Percentiles rank a stretch among this genome's conserved stretches.
Evolutionary conservation across 169 alveolate species (phyloP).

Genomic region (Plasmodium vivax): DNA sequence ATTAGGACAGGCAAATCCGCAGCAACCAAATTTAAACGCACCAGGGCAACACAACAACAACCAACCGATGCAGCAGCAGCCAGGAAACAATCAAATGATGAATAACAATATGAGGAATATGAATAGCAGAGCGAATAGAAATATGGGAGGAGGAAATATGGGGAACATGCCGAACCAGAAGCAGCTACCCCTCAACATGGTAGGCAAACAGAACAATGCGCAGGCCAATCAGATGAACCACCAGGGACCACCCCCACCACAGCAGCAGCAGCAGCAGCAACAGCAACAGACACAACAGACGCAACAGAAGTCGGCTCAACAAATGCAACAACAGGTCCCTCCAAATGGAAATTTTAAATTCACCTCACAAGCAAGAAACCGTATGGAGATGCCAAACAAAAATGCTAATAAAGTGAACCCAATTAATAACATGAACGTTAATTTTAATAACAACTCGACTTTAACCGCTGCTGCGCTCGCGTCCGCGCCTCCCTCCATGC

Average conservation of each 20-base stretch:
- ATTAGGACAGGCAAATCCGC: constrained; percentile 9
- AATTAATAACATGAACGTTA: constrained; percentile 57
- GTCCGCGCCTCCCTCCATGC: constrained; percentile 90
- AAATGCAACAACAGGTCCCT: constrained; percentile 33
- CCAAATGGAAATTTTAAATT: constrained; percentile 78
- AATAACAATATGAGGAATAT: constrained; percentile 65
- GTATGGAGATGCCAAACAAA: constrained; percentile 76
- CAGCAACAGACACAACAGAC: neutral
- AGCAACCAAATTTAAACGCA: constrained; percentile 23
- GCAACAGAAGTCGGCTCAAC: constrained; percentile 44
- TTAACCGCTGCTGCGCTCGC: constrained; percentile 89
- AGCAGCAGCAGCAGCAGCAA: constrained; percentile 7
- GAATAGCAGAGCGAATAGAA: constrained; percentile 36
- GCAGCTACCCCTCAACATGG: constrained; percentile 56
- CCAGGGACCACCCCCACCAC: constrained; percentile 22
- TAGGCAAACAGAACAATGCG: constrained; percentile 4
- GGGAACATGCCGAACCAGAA: constrained; percentile 32
- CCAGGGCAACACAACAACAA: constrained; percentile 19
- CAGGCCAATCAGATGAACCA: constrained; percentile 5
- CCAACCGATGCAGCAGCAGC: constrained; percentile 28
- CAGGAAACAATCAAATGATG: constrained; percentile 35
- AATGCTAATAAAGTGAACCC: constrained; percentile 46
- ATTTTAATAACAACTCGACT: constrained; percentile 76
- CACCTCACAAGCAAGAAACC: constrained; percentile 88
- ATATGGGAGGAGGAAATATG: constrained; percentile 28